Evolutionary conservation across 805 yeast genomes (phyloP).

Genomic region (Candida manassasensis): DNA sequence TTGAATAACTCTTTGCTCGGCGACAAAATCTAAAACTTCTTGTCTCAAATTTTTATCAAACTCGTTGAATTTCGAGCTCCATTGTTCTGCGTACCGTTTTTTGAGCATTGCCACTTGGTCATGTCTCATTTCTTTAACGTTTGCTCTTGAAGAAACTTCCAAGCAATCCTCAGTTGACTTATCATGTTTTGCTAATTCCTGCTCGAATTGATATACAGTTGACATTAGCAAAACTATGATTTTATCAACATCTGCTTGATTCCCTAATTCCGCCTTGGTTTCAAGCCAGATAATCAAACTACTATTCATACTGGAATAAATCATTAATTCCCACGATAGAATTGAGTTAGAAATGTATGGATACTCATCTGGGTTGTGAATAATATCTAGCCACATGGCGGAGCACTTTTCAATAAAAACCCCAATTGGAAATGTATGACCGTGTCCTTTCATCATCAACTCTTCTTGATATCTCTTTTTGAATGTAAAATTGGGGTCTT

Average conservation of each 20-base stretch:
- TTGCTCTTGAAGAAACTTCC: conserved; percentile 32
- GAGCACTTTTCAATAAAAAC: conserved; percentile 32
- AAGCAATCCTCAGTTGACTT: conserved; percentile 42
- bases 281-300: conserved; percentile 62
- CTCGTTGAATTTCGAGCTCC: conserved; percentile 42
- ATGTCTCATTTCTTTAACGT: conserved; percentile 49
- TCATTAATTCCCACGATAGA: conserved; percentile 50
- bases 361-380: conserved; percentile 24
- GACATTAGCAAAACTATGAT: conserved; percentile 42
- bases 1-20: conserved; percentile 68
- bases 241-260: conserved; percentile 46
- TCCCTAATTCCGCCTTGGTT: conserved; percentile 45
- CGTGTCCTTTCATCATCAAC: conserved; percentile 52
- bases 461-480: conserved; percentile 62
- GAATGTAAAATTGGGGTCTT: conserved; percentile 54
- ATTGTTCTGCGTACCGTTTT: conserved; percentile 27
- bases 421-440: conserved; percentile 48
- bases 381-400: conserved; percentile 31
- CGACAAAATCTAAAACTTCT: conserved; percentile 67
- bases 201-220: conserved; percentile 26
- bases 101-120: conserved; percentile 47
- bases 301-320: conserved; percentile 52
- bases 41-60: conserved; percentile 47
- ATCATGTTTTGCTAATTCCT: conserved; percentile 13
- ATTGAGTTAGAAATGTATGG: conserved; percentile 38